Evolutionary conservation across 306 rosid species (phyloP).

Genomic region (Cucurbita ficifolia): DNA sequence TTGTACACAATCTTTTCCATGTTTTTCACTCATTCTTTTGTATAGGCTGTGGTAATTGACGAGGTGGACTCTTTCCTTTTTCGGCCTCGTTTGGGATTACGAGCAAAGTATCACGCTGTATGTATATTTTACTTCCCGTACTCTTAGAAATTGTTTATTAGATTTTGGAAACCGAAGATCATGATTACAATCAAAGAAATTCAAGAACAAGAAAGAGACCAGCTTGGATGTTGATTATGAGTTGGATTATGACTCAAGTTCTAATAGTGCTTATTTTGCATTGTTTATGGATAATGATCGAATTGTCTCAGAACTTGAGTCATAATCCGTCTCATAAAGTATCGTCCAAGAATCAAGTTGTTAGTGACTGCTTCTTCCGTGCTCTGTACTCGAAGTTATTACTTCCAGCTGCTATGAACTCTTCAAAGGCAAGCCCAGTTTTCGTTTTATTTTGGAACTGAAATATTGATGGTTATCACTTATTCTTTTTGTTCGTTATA

Average conservation of each 20-base stretch:
- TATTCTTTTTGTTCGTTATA: too few relatives aligned
- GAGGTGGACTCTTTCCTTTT: slow-evolving; percentile 95
- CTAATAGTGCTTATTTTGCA: too few relatives aligned
- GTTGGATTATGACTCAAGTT: too few relatives aligned
- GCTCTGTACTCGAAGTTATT: slow-evolving; percentile 79
- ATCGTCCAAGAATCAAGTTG: slow-evolving; percentile 81
- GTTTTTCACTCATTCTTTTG: background rate
- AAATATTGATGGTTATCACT: too few relatives aligned
- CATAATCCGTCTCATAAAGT: slow-evolving; percentile 24
- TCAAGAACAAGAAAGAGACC: too few relatives aligned
- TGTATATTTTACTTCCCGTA: slow-evolving; percentile 6
- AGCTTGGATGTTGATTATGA: too few relatives aligned
- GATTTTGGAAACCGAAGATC: background rate
- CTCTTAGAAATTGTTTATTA: background rate
- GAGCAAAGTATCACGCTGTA: slow-evolving; percentile 87
- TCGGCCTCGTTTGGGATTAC: slow-evolving; percentile 72
- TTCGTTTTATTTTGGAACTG: background rate
- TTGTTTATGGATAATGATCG: too few relatives aligned
- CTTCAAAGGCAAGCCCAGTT: slow-evolving; percentile 56
- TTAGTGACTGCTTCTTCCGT: slow-evolving; percentile 80
- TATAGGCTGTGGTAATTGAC: slow-evolving; percentile 82
- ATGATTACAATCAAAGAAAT: too few relatives aligned
- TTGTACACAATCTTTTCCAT: background rate
- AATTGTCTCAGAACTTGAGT: too few relatives aligned
- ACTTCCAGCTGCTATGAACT: slow-evolving; percentile 81